Evolutionary conservation across 2,329 filamentous ascomycete genomes (phyloP).

Genomic region (Aspergillus carbonarius): DNA sequence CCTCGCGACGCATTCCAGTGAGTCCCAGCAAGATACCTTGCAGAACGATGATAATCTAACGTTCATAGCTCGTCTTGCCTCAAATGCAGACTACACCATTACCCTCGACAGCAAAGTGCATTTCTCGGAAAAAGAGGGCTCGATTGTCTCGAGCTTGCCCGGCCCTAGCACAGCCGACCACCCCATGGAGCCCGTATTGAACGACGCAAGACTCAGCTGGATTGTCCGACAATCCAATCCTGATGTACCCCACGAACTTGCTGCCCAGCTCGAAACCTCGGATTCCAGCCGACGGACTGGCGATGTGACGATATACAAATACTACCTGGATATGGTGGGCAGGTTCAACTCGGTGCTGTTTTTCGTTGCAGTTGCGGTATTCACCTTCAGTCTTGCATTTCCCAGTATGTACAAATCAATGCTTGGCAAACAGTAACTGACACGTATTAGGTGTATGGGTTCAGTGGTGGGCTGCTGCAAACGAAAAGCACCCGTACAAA

Average conservation of each 20-base stretch:
- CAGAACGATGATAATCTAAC: not conserved
- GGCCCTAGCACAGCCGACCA: not conserved
- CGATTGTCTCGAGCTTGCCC: not conserved
- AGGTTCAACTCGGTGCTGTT: not conserved
- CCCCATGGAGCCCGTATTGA: not conserved
- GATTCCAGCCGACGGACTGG: not conserved
- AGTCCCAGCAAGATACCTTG: not conserved
- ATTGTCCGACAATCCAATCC: not conserved
- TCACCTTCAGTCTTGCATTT: slow-evolving; percentile 2
- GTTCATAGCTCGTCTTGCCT: not conserved
- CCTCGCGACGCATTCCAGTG: not conserved
- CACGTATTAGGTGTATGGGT: not conserved
- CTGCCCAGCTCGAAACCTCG: not conserved
- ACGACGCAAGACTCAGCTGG: not conserved
- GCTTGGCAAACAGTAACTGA: not conserved
- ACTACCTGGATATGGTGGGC: slow-evolving; percentile 1
- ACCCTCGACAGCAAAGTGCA: slow-evolving; percentile 36
- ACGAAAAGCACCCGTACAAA: not conserved
- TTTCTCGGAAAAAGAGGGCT: slow-evolving; percentile 8
- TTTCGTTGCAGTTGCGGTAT: not conserved
- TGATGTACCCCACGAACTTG: not conserved
- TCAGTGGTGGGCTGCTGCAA: not conserved
- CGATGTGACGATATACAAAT: slow-evolving; percentile 8
- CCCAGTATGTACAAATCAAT: not conserved
- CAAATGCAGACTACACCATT: slow-evolving; percentile 49